Percentiles rank a stretch among this genome's conserved stretches.
phyloP scores from a whole-genome alignment of 108 stramenopile species.

The Cyclostephanos invisitatus region DNA sequence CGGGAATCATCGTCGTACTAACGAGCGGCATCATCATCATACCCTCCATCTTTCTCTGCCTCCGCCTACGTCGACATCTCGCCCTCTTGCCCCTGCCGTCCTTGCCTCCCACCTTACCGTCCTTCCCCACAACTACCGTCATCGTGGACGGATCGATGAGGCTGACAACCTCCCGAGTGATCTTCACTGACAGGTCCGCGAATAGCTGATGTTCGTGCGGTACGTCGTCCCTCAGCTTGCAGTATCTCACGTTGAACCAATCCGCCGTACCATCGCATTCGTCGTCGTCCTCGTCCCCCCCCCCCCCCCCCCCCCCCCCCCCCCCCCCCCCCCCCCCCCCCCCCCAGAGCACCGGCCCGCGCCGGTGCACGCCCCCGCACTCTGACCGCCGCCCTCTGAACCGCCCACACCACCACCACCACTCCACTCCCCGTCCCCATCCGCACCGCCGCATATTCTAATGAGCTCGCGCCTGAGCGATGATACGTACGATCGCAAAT shows the following conservation, averaged over 20 bases:
- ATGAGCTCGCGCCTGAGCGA: conserved; percentile 41
- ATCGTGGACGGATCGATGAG: conserved; percentile 49
- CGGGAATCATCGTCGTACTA: too few species aligned
- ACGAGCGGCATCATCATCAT: too few species aligned
- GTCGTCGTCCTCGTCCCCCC: neutral
- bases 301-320: neutral
- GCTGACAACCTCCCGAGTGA: conserved; percentile 73
- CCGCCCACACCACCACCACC: conserved; percentile 1
- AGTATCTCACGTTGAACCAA: conserved; percentile 77
- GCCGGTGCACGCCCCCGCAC: too few species aligned
- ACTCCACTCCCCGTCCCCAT: too few species aligned
- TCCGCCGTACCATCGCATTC: conserved; percentile 20
- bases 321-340: neutral
- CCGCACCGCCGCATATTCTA: neutral
- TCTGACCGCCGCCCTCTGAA: too few species aligned
- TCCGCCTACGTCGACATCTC: too few species aligned
- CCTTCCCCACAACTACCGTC: conserved; percentile 4
- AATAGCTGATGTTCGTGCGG: conserved; percentile 66
- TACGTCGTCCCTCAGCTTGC: conserved; percentile 64
- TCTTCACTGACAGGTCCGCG: conserved; percentile 56
- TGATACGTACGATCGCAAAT: conserved; percentile 56
- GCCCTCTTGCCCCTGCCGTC: too few species aligned
- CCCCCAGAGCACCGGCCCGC: too few species aligned
- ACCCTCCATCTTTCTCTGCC: too few species aligned
- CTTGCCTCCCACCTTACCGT: neutral